phyloP scores from a whole-genome alignment of 148 eudicot genomes.

The Silene uniflora region DNA sequence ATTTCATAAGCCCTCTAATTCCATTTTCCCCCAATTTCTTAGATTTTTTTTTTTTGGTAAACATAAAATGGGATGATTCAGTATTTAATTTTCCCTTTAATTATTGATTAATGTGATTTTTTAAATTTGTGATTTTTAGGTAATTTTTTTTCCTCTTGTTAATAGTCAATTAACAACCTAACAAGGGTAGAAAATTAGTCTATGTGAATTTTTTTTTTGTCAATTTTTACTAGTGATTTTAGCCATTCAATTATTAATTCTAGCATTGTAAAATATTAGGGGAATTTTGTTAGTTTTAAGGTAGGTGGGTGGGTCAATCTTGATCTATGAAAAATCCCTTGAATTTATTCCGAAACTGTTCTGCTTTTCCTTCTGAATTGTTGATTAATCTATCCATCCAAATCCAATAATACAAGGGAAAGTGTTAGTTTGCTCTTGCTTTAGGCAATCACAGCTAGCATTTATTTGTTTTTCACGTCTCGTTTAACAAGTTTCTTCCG shows the following conservation, averaged over 20 bases:
- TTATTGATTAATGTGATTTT: neutral
- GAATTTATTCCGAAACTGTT: no score
- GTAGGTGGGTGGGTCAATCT: neutral
- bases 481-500: no score
- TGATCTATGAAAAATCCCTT: no score
- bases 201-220: neutral
- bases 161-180: neutral
- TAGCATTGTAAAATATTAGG: neutral
- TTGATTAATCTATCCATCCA: no score
- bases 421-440: no score
- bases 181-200: neutral
- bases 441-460: no score
- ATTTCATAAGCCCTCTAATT: neutral
- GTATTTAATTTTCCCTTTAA: neutral
- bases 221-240: neutral
- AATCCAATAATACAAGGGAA: no score
- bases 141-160: no score
- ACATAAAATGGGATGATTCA: neutral
- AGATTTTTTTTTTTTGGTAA: neutral
- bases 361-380: no score
- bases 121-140: neutral
- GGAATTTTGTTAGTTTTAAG: constrained; percentile 7
- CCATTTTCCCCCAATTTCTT: neutral
- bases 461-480: no score
- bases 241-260: neutral